A percentile compares a stretch with the other conserved stretches of the same genome.
phyloP scores from a whole-genome alignment of 345 rosid genomes.

The Aurinia saxatilis region DNA sequence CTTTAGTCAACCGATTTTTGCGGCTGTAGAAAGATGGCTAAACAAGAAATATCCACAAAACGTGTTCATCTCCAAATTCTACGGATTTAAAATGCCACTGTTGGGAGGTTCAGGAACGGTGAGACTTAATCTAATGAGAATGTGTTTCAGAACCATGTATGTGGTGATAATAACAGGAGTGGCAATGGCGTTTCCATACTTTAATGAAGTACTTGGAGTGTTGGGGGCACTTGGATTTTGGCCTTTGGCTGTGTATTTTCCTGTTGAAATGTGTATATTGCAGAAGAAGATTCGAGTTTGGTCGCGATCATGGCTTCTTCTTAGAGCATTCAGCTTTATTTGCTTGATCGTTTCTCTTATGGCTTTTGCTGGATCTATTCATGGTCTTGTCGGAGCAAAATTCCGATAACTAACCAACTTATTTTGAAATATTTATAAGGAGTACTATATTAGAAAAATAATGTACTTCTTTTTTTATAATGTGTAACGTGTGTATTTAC shows the following conservation, averaged over 20 bases:
- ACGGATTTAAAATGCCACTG: slow-evolving; percentile 31
- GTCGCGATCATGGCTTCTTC: slow-evolving; percentile 50
- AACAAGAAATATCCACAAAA: slow-evolving; percentile 36
- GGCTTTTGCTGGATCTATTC: slow-evolving; percentile 49
- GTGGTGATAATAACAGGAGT: slow-evolving; percentile 46
- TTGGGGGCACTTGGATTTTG: slow-evolving; percentile 66
- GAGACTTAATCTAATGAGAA: slow-evolving; percentile 19
- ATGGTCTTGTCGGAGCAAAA: slow-evolving; percentile 55
- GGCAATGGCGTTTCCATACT: slow-evolving; percentile 63
- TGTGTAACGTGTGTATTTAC: too few species aligned
- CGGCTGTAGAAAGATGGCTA: slow-evolving; percentile 47
- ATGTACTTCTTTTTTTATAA: too few species aligned
- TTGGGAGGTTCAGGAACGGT: too few species aligned
- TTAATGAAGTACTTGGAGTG: slow-evolving; percentile 72
- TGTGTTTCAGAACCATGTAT: slow-evolving; percentile 34
- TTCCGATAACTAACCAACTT: slow-evolving; percentile 3
- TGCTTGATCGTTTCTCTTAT: slow-evolving; percentile 38
- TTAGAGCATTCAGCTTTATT: slow-evolving; percentile 34
- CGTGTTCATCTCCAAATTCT: slow-evolving; percentile 25
- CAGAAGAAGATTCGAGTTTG: slow-evolving; percentile 46
- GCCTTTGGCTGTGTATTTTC: slow-evolving; percentile 74
- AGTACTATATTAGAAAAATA: too few species aligned
- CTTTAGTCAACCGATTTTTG: slow-evolving; percentile 59
- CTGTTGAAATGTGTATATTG: slow-evolving; percentile 58
- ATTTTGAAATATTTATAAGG: background rate